Conservation (phyloP, 805 yeast species). For the Hanseniaspora nectarophila region DNA sequence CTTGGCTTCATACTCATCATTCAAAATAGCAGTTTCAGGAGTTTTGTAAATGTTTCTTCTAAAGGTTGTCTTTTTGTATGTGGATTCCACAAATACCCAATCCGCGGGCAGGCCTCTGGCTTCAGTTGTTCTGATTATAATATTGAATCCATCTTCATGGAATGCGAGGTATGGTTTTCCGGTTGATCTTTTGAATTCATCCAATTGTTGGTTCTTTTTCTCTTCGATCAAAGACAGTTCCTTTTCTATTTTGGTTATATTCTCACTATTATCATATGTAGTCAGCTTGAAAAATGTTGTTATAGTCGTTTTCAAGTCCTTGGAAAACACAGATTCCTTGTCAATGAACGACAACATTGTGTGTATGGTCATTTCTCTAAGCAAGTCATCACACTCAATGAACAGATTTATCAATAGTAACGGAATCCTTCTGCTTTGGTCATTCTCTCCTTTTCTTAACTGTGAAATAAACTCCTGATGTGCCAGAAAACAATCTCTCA, state of each 20-base stretch:
- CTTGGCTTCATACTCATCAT: not conserved
- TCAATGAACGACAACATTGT: conserved; percentile 40
- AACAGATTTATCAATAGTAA: conserved; percentile 28
- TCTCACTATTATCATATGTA: conserved; percentile 31
- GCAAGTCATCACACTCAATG: not conserved
- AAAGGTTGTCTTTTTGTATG: not conserved
- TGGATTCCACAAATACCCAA: not conserved
- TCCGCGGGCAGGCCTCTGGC: not conserved
- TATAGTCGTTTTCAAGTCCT: conserved; percentile 36
- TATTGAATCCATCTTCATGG: not conserved
- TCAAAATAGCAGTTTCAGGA: not conserved
- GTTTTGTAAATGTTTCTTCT: not conserved
- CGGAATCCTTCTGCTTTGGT: conserved; percentile 21
- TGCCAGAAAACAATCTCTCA: conserved; percentile 27
- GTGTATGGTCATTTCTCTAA: not conserved
- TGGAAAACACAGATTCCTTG: conserved; percentile 39
- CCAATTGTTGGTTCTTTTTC: conserved; percentile 44
- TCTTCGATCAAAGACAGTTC: conserved; percentile 36
- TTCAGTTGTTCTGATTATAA: not conserved
- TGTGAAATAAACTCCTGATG: conserved; percentile 25
- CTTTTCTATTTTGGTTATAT: conserved; percentile 29
- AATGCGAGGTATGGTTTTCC: conserved; percentile 41
- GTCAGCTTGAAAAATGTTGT: conserved; percentile 33
- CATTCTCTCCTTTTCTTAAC: conserved; percentile 19
- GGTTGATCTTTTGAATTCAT: conserved; percentile 33